Percentiles rank a stretch among this genome's conserved stretches.
phyloP scores from a whole-genome alignment of 192 early-diverging fungal genomes.

The Podila clonocystis region DNA sequence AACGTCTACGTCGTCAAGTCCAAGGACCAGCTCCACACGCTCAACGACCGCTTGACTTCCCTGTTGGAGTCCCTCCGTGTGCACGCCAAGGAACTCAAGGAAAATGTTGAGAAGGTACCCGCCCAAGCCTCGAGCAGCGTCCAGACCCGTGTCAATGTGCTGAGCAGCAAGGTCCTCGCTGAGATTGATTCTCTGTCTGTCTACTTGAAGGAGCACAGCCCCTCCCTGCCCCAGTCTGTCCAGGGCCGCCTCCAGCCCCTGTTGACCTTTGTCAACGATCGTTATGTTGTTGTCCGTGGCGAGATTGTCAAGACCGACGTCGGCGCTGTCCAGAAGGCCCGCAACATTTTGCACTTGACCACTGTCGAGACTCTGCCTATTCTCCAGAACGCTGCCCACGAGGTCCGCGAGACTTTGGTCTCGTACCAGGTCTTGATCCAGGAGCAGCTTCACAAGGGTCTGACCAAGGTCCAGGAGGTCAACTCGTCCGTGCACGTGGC shows the following conservation, averaged over 20 bases:
- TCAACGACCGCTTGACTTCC: conserved; percentile 38
- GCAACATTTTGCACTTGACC: conserved; percentile 61
- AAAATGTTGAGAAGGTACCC: conserved; percentile 41
- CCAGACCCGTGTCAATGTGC: conserved; percentile 18
- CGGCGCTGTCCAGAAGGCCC: conserved; percentile 63
- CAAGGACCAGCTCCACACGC: conserved; percentile 41
- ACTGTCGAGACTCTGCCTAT: conserved; percentile 61
- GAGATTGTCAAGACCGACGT: conserved; percentile 58
- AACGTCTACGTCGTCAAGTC: conserved; percentile 46
- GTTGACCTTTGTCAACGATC: conserved; percentile 56
- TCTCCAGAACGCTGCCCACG: conserved; percentile 53
- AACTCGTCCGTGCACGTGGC: conserved; percentile 43
- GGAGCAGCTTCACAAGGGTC: conserved; percentile 41
- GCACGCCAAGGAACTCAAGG: conserved; percentile 51
- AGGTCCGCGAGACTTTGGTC: conserved; percentile 53
- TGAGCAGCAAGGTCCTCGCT: conserved; percentile 16
- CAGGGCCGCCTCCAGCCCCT: conserved; percentile 58
- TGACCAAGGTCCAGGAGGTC: conserved; percentile 49
- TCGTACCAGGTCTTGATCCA: conserved; percentile 44
- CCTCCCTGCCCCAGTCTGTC: conserved; percentile 55
- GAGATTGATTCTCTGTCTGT: conserved; percentile 54
- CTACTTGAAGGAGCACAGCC: conserved; percentile 57
- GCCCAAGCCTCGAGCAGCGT: conserved; percentile 43
- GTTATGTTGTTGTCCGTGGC: conserved; percentile 57
- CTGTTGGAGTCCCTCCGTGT: conserved; percentile 32